Percentiles rank a stretch among this genome's conserved stretches.
phyloP scores from a whole-genome alignment of 768 basidiomycete species.

The Mycena sanguinolenta region DNA sequence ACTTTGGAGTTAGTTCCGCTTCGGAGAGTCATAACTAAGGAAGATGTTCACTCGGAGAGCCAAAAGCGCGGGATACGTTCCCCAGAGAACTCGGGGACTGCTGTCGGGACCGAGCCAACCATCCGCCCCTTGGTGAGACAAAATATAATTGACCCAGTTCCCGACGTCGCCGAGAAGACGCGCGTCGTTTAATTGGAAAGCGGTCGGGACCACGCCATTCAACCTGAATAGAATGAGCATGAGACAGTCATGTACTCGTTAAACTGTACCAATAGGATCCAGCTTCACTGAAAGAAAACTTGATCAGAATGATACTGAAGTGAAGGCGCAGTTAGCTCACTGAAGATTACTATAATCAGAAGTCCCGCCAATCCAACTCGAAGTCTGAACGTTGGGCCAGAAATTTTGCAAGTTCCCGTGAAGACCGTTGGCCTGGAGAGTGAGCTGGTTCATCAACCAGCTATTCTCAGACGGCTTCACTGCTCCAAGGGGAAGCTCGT shows the following conservation, averaged over 20 bases:
- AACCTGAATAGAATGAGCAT: slow-evolving; percentile 14
- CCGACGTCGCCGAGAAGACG: slow-evolving; percentile 33
- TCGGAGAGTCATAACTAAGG: background rate
- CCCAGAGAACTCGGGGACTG: slow-evolving; percentile 32
- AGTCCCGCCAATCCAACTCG: slow-evolving; percentile 27
- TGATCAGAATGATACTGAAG: background rate
- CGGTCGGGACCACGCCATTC: slow-evolving; percentile 31
- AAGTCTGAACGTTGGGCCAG: slow-evolving; percentile 29
- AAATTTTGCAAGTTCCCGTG: slow-evolving; percentile 35
- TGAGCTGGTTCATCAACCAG: slow-evolving; percentile 30
- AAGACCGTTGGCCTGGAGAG: slow-evolving; percentile 28
- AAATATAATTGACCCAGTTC: slow-evolving; percentile 33
- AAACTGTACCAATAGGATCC: slow-evolving; percentile 28
- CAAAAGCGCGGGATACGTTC: slow-evolving; percentile 32
- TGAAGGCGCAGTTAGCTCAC: slow-evolving; percentile 9
- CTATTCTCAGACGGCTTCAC: slow-evolving; percentile 29
- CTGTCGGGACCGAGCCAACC: slow-evolving; percentile 35
- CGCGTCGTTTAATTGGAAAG: slow-evolving; percentile 31
- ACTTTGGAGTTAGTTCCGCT: background rate
- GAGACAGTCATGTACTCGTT: background rate
- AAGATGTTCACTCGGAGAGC: slow-evolving; percentile 23
- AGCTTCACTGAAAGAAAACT: slow-evolving; percentile 7
- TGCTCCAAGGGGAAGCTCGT: slow-evolving; percentile 33
- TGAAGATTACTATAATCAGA: slow-evolving; percentile 32
- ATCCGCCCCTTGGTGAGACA: slow-evolving; percentile 25